Conservation (phyloP, 129 eudicot genomes). For the Sambucus nigra region DNA sequence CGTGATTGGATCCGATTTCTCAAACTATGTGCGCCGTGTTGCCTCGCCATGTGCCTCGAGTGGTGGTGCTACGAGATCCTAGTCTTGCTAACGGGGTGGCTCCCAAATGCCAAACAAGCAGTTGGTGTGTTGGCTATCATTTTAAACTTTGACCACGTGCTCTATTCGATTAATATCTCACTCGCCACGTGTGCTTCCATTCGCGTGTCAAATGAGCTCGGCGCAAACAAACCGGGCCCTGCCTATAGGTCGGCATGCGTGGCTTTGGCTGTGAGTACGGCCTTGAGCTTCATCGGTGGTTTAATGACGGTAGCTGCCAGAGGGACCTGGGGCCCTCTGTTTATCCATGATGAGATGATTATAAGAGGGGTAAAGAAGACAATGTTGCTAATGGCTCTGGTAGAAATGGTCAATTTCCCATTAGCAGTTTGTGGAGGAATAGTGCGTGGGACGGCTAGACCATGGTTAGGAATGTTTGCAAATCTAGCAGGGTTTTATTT, state of each 20-base stretch:
- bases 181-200: constrained; percentile 36
- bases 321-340: constrained; percentile 31
- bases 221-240: constrained; percentile 18
- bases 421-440: constrained; percentile 42
- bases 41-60: constrained; percentile 51
- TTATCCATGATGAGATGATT: constrained; percentile 29
- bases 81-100: constrained; percentile 34
- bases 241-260: constrained; percentile 29
- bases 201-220: constrained; percentile 39
- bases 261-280: constrained; percentile 7
- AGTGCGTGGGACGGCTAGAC: constrained; percentile 52
- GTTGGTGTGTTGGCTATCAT: constrained; percentile 40
- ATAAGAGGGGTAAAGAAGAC: constrained; percentile 28
- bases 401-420: constrained; percentile 36
- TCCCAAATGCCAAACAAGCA: constrained; percentile 28
- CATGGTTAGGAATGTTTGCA: constrained; percentile 36
- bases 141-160: constrained; percentile 40
- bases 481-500: constrained; percentile 40
- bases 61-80: constrained; percentile 63
- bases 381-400: constrained; percentile 34
- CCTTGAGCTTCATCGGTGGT: constrained; percentile 29
- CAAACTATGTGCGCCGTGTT: constrained; percentile 35
- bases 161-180: constrained; percentile 38
- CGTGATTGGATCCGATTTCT: constrained; percentile 25
- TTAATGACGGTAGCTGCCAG: constrained; percentile 20